Conservation (phyloP, 1,139 yeast species). For the Suhomyces wounanorum region DNA sequence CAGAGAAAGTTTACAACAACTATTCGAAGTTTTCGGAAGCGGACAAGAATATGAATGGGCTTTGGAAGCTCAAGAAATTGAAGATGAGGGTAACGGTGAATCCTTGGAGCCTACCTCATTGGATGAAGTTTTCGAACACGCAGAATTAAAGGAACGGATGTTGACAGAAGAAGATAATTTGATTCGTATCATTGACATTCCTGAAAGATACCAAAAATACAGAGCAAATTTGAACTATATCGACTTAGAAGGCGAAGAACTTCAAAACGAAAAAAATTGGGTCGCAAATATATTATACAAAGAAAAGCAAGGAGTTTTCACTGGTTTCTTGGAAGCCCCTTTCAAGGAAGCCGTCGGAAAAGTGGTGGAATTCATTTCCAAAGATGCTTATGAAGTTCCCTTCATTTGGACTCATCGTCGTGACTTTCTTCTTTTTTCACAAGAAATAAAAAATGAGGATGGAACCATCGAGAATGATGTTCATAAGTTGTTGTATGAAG, state of each 20-base stretch:
- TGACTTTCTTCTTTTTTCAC: slow-evolving; percentile 73
- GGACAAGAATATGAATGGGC: slow-evolving; percentile 99
- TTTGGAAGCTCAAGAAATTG: slow-evolving; percentile 81
- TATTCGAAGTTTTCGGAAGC: slow-evolving; percentile 94
- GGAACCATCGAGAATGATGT: slow-evolving; percentile 45
- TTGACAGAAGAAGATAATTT: slow-evolving; percentile 90
- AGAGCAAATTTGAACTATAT: slow-evolving; percentile 66
- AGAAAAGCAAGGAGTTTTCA: slow-evolving; percentile 47
- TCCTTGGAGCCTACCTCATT: slow-evolving; percentile 62
- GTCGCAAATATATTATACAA: slow-evolving; percentile 56
- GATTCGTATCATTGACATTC: slow-evolving; percentile 83
- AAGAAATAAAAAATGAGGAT: slow-evolving; percentile 52
- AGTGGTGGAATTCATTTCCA: slow-evolving; percentile 76
- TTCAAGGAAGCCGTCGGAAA: slow-evolving; percentile 72
- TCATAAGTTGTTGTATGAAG: slow-evolving; percentile 65
- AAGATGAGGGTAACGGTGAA: slow-evolving; percentile 56
- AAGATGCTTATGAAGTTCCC: slow-evolving; percentile 89
- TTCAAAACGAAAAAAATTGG: slow-evolving; percentile 77
- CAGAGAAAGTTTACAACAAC: slow-evolving; percentile 88
- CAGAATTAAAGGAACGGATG: slow-evolving; percentile 87
- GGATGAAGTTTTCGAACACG: slow-evolving; percentile 91
- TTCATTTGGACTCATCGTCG: slow-evolving; percentile 94
- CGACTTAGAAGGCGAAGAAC: slow-evolving; percentile 67
- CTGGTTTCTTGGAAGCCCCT: slow-evolving; percentile 52
- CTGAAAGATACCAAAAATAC: slow-evolving; percentile 85